Conservation (phyloP, 2,329 filamentous ascomycete genomes). For the Aureobasidium uvarum region DNA sequence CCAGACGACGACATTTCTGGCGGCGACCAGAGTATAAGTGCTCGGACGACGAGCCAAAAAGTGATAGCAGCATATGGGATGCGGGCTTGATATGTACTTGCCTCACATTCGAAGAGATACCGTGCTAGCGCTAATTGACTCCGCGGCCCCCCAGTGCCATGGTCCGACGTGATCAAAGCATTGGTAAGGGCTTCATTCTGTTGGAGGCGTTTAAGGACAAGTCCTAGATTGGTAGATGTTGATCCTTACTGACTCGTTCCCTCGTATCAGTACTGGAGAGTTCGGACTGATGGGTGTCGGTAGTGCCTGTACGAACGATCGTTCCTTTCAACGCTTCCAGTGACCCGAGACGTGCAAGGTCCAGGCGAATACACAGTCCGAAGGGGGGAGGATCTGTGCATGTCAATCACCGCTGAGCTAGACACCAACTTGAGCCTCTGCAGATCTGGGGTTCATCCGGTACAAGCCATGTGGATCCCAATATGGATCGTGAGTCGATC, state of each 20-base stretch:
- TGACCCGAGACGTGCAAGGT: not conserved
- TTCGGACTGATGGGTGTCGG: not conserved
- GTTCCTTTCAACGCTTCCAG: not conserved
- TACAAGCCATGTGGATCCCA: not conserved
- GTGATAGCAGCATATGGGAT: not conserved
- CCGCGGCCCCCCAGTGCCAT: not conserved
- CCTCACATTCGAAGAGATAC: not conserved
- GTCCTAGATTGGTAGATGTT: not conserved
- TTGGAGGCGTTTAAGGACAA: not conserved
- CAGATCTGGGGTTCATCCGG: slow-evolving; percentile 11
- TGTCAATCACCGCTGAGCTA: not conserved
- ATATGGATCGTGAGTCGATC: slow-evolving; percentile 1
- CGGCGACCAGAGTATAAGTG: not conserved
- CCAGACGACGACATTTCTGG: slow-evolving; percentile 17
- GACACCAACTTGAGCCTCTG: not conserved
- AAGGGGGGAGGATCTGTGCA: not conserved
- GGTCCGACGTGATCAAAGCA: not conserved
- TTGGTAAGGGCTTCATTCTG: not conserved
- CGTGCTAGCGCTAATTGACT: not conserved
- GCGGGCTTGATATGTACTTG: not conserved
- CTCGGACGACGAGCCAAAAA: not conserved
- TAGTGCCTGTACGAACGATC: not conserved
- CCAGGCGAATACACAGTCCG: too few relatives aligned
- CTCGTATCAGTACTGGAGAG: not conserved
- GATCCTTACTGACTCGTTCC: not conserved